A percentile compares a stretch with the other conserved stretches of the same genome.
phyloP scores from a whole-genome alignment of 371 early-diverging fungal genomes.

The Syncephalastrum monosporum region DNA sequence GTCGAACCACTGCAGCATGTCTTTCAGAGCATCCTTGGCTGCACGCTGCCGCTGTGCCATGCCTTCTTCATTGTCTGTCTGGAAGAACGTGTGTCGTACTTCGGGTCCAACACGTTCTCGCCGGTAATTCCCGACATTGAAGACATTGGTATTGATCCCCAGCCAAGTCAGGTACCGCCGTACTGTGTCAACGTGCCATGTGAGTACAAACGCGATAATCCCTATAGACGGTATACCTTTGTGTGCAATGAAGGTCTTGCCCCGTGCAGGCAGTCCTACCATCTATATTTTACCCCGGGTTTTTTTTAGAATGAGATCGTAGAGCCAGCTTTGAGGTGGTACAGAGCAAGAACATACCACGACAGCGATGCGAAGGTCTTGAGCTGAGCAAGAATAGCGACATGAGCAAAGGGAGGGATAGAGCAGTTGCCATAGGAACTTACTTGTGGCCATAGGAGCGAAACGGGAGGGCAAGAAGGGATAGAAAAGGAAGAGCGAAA shows the following conservation, averaged over 20 bases:
- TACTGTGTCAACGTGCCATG: slow-evolving; percentile 9
- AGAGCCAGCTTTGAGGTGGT: too few species aligned
- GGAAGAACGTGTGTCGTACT: slow-evolving; percentile 86
- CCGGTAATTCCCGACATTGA: slow-evolving; percentile 94
- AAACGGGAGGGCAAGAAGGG: too few species aligned
- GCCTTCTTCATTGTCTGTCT: slow-evolving; percentile 76
- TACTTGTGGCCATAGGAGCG: too few species aligned
- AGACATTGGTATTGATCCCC: slow-evolving; percentile 87
- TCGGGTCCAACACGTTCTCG: slow-evolving; percentile 82
- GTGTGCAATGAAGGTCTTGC: slow-evolving; percentile 89
- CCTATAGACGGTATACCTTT: slow-evolving; percentile 64
- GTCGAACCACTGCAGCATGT: slow-evolving; percentile 91
- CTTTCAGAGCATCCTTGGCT: slow-evolving; percentile 81
- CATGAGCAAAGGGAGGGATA: too few species aligned
- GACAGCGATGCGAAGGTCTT: too few species aligned
- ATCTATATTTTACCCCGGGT: slow-evolving; percentile 40
- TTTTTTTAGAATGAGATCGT: background rate
- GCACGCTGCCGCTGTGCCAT: slow-evolving; percentile 74
- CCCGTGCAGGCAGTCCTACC: slow-evolving; percentile 89
- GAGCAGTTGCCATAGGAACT: too few species aligned
- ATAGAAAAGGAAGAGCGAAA: too few species aligned
- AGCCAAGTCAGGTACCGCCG: slow-evolving; percentile 90
- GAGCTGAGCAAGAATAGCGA: too few species aligned
- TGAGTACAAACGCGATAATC: slow-evolving; percentile 2
- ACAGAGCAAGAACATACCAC: too few species aligned